Base-by-base conservation (phyloP, 2,329 filamentous ascomycete genomes). In the Fusarium verrucosum region DNA sequence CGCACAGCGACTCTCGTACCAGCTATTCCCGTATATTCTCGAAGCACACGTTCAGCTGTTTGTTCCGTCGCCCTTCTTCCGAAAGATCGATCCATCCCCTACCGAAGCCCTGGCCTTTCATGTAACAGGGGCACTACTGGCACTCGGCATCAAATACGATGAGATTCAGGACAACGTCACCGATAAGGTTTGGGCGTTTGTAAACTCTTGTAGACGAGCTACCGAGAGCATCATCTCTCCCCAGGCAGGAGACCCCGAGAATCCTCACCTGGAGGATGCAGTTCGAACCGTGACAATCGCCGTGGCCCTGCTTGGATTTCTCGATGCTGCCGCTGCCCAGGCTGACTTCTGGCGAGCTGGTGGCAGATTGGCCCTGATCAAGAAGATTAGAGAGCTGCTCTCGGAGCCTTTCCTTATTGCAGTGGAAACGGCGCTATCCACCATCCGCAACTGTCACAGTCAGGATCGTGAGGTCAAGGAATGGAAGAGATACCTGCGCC, bases 391-490 rank as follows among this genome's bases (percentile, higher is more conserved):
- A 50, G 82, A 84, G 28, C 84, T 97, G 17, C 81, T 99, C 13
- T 94, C 92, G 0, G 94, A 97, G 71, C 83, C 87, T 8, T 97
- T 96, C 73, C 83, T 97, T 66, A 87, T 96, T 13, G 89, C 91
- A 3, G 86, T 98, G 33, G 95, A 98, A 78, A 92, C 92, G 0
- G 91, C 93, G 10, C 89, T 97, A 56, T 97, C 94, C 10, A 93
- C 92, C 10, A 91, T 98, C 65, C 90, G 94, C 52, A 96, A 96
- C 76, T 85, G 89, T 4, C 88, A 87, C 66, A 84, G 84, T 25
- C 80, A 87, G 22, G 88, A 91, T 62, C 83, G 84, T 43, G 80
- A 85, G 25, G 81, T 92, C 19, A 90, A 88, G 71, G 91, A 97
- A 66, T 99, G 95, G 95, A 96, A 91, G 78, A 88, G 89, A 65